phyloP scores from a whole-genome alignment of 495 filamentous ascomycete species.

The Platismatia glauca region DNA sequence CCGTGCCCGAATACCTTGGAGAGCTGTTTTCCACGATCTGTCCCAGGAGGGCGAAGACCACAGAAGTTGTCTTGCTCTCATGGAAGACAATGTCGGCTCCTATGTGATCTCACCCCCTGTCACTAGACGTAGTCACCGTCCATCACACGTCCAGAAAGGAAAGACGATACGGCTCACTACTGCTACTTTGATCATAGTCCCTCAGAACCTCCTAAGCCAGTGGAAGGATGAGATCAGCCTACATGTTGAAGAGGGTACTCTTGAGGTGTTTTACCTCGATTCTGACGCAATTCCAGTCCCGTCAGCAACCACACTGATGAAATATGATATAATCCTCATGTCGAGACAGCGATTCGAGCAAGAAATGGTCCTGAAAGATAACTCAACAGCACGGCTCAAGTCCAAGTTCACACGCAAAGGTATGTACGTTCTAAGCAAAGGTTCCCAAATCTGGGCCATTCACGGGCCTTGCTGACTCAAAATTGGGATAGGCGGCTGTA shows the following conservation, averaged over 20 bases:
- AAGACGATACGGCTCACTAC: constrained; percentile 53
- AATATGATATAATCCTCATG: constrained; percentile 74
- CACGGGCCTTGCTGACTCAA: background rate
- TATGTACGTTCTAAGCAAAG: background rate
- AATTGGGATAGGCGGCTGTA: constrained; percentile 18
- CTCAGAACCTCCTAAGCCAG: constrained; percentile 45
- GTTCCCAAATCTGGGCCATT: background rate
- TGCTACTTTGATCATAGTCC: constrained; percentile 51
- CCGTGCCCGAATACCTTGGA: constrained; percentile 61
- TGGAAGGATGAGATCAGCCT: constrained; percentile 53
- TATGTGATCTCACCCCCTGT: constrained; percentile 47
- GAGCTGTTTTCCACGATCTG: constrained; percentile 42
- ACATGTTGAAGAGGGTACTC: constrained; percentile 50
- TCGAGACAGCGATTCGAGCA: constrained; percentile 63
- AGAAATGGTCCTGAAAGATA: constrained; percentile 30
- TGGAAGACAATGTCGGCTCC: constrained; percentile 43
- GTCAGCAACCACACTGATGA: constrained; percentile 44
- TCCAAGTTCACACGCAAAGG: background rate
- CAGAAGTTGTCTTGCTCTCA: constrained; percentile 42
- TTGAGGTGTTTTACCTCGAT: constrained; percentile 58
- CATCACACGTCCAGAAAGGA: constrained; percentile 34
- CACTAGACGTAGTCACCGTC: constrained; percentile 37
- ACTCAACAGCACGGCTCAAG: constrained; percentile 6
- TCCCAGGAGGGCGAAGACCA: constrained; percentile 32
- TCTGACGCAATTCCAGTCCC: constrained; percentile 39